Evolutionary conservation across 345 rosid genomes (phyloP), one percentile per base, ranked within the genome.

Genomic region (Mallotus nudiflorus): DNA sequence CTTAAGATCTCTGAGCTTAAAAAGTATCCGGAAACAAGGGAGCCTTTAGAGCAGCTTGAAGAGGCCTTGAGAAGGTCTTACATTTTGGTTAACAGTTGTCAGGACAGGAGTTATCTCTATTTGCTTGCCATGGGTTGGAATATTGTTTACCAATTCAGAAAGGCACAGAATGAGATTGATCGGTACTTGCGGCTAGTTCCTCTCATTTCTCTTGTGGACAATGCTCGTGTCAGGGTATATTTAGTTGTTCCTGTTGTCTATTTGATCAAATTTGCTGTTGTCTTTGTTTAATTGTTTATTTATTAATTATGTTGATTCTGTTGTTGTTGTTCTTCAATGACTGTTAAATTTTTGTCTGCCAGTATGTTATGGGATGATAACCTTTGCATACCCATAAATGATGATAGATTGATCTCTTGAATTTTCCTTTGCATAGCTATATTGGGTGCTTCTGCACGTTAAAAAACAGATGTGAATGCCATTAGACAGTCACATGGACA

Each of bases 111-210:
- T 71, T 95, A 90, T 77, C 91, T 95, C 15, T 95, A 95, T 77
- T 78, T 95, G 85, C 81, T 95, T 59, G 99, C 99, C 25, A 92
- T 92, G 99, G 99, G 99, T 1, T 95, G 99, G 99, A 95, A 92
- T 81, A 92, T 95, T 39, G 99, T 95, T 54, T 95, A 95, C 51
- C 99, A 95, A 78, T 95, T 95, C 68, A 81, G 97, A 73, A 95
- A 86, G 81, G 96, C 95, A 18, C 99, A 92, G 80, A 88, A 81
- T 73, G 99, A 95, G 89, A 95, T 95, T 50, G 99, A 95, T 72
- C 89, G 88, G 8, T 95, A 90, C 69, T 85, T 95, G 85, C 85
- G 89, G 85, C 89, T 92, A 57, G 83, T 95, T 29, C 99, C 99
- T 3, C 96, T 95, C 72, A 95, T 95, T 72, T 89, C 97, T 65